Percentiles rank a stretch among this genome's conserved stretches.
These are phyloP conservation scores for Ensete glaucum DNA, from an alignment of 176 grass and related monocot species.

Conservation along the genomic window DNA sequence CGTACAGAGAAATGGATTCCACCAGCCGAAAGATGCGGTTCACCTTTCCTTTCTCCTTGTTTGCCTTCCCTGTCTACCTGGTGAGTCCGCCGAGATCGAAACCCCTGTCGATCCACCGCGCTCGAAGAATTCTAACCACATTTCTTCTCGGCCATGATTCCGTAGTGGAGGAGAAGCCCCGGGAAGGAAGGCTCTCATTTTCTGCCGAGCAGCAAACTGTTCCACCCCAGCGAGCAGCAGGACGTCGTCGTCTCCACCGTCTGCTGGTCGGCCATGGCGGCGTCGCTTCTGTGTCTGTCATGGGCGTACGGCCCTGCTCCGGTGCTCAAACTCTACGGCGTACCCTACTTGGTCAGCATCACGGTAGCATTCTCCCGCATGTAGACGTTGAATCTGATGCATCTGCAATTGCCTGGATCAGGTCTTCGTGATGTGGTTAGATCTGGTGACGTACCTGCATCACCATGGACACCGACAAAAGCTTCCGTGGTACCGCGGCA, in stretches of 20 bases:
- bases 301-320: constrained; percentile 20
- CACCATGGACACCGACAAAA: constrained; percentile 58
- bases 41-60: constrained; percentile 46
- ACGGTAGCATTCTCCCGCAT: not conserved
- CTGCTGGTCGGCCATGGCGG: constrained; percentile 54
- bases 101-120: not conserved
- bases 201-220: constrained; percentile 59
- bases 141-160: not conserved
- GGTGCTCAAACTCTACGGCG: constrained; percentile 59
- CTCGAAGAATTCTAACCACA: not conserved
- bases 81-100: constrained; percentile 22
- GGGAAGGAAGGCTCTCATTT: constrained; percentile 78
- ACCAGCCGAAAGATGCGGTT: constrained; percentile 49
- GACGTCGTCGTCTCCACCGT: constrained; percentile 53
- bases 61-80: constrained; percentile 72
- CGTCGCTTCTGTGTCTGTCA: constrained; percentile 38
- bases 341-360: constrained; percentile 56
- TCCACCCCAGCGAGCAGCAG: constrained; percentile 39
- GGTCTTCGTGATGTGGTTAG: constrained; percentile 93
- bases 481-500: constrained; percentile 82
- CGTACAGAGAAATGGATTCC: constrained; percentile 37
- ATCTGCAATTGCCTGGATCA: constrained; percentile 7
- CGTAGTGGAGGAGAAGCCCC: constrained; percentile 58
- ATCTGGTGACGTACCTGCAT: constrained; percentile 82
- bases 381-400: not conserved